Base-by-base conservation (phyloP, 129 eudicot genomes). In the Sambucus nigra region DNA sequence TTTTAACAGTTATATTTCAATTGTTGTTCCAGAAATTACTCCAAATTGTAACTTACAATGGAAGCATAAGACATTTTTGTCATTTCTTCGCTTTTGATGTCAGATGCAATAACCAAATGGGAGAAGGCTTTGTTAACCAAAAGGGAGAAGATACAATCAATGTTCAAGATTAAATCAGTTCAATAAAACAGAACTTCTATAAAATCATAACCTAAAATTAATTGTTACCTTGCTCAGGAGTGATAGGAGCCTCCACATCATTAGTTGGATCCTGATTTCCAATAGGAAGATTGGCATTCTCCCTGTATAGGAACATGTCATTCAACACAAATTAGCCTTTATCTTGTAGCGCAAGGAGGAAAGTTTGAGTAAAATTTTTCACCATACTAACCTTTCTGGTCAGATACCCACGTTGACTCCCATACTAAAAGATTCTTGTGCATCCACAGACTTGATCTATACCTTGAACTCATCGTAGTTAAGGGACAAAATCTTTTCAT, bases 1-100 rank as follows among this genome's bases (percentile, higher is more conserved):
- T n/a, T n/a, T n/a, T n/a, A n/a, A n/a, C n/a, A n/a, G n/a, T n/a
- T n/a, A n/a, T n/a, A n/a, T n/a, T n/a, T n/a, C n/a, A n/a, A n/a
- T n/a, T n/a, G n/a, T n/a, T n/a, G 46, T 3, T 13, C 13, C 42
- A 28, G 53, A 25, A 47, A 47, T 25, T 28, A 47, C 18, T 51
- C 39, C 57, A 22, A 25, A 15, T 14, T 4, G 10, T 16, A 32
- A 58, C 98, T 89, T 67, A 92, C 99, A 63, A 92, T 92, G 2
- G 92, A 92, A 56, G 99, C 99, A 73, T 79, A 92, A 14, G 99
- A 77, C 72, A 82, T 92, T 79, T 86, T 92, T 57, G 94, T 85
- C 21, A 42, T 54, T 25, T 81, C 89, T 53, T 80, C 99, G 51
- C 29, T 53, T 64, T 67, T 77, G 59, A 64, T 52, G 33, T 71